These are phyloP conservation scores for Pseudoturritis turrita DNA, from an alignment of 345 rosid species.

Conservation along the genomic window DNA sequence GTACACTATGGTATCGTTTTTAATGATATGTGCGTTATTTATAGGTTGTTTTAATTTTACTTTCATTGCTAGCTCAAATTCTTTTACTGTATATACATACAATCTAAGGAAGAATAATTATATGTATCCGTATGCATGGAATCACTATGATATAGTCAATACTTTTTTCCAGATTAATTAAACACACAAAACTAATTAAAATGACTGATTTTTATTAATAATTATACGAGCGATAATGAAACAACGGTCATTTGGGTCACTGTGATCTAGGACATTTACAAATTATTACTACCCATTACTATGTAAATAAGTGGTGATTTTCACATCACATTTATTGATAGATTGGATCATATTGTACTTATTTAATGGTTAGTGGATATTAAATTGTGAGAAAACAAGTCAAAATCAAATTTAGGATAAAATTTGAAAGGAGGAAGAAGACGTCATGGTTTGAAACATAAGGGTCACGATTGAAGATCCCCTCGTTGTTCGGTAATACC, in stretches of 20 bases:
- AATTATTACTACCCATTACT: not conserved
- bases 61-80: slow-evolving; percentile 5
- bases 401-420: slow-evolving; percentile 18
- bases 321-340: not conserved
- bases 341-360: not conserved
- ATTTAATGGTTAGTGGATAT: not conserved
- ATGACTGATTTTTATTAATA: no score
- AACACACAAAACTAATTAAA: not conserved
- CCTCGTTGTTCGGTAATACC: slow-evolving; percentile 32
- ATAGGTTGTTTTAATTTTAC: not conserved
- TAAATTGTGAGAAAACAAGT: slow-evolving; percentile 1
- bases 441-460: slow-evolving; percentile 29
- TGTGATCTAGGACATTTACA: not conserved
- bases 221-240: not conserved
- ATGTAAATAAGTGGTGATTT: not conserved
- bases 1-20: slow-evolving; percentile 5
- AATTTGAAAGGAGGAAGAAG: slow-evolving; percentile 24
- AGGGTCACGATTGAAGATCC: slow-evolving; percentile 35
- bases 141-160: not conserved
- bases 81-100: slow-evolving; percentile 4
- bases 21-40: not conserved
- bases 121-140: not conserved
- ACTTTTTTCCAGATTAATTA: not conserved
- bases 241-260: not conserved
- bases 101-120: slow-evolving; percentile 16